Percentiles rank a stretch among this genome's conserved stretches.
phyloP scores from a whole-genome alignment of 768 basidiomycete species.

The Suillus subluteus region DNA sequence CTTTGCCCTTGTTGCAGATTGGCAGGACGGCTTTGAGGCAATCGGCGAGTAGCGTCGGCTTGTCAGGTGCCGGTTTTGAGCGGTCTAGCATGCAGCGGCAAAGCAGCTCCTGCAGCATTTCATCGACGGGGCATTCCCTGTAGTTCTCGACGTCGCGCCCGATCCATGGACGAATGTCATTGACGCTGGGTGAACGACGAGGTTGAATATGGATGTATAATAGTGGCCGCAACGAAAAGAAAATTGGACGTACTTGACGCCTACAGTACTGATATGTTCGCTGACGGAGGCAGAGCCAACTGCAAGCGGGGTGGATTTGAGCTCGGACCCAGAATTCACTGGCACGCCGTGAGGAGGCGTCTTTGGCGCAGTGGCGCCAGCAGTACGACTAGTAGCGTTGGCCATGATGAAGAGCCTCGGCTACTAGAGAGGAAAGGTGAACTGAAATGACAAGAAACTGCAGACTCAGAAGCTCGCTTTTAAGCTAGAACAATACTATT shows the following conservation, averaged over 20 bases:
- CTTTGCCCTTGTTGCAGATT: not conserved
- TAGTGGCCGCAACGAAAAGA: not conserved
- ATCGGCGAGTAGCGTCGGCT: not conserved
- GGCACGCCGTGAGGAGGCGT: not conserved
- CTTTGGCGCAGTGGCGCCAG: not conserved
- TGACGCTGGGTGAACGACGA: not conserved
- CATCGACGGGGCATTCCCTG: not conserved
- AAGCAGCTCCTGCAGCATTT: conserved; percentile 7
- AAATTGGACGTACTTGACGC: not conserved
- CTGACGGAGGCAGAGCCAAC: not conserved
- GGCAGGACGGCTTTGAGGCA: conserved; percentile 7
- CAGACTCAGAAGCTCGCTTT: not conserved
- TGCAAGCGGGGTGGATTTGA: conserved; percentile 7
- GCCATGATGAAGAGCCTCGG: not conserved
- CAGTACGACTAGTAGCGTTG: not conserved
- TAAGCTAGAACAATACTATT: not conserved
- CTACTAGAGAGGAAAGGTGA: not conserved
- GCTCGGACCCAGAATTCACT: not conserved
- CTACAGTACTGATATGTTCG: conserved; percentile 1
- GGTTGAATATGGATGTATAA: not conserved
- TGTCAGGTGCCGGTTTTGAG: not conserved
- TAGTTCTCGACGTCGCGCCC: not conserved
- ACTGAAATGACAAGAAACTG: not conserved
- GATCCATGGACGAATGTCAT: not conserved
- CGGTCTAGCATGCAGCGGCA: not conserved